phyloP scores from a whole-genome alignment of 768 basidiomycete species.

The Leccinum truebloodii region DNA sequence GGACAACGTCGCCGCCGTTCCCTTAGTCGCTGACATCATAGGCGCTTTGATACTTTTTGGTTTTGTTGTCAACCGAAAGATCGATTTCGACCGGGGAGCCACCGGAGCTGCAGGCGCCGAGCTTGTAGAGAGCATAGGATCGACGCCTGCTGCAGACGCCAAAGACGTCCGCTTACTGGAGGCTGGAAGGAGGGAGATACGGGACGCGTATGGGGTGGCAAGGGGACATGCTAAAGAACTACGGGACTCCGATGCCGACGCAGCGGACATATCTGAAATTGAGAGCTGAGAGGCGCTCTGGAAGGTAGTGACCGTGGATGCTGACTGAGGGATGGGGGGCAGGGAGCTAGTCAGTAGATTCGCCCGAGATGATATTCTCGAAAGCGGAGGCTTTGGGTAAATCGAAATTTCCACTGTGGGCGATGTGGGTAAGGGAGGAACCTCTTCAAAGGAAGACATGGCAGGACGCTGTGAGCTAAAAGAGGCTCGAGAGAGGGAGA shows the following conservation, averaged over 20 bases:
- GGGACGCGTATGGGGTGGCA: conserved; percentile 16
- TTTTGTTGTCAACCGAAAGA: conserved; percentile 31
- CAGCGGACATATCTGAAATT: conserved; percentile 6
- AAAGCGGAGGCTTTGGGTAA: conserved; percentile 14
- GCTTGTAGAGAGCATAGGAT: conserved; percentile 13
- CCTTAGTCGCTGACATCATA: not conserved
- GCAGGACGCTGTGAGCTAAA: conserved; percentile 31
- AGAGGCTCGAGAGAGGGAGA: conserved; percentile 31
- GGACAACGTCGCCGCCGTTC: conserved; percentile 2
- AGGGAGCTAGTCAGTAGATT: conserved; percentile 10
- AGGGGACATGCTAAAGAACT: conserved; percentile 12
- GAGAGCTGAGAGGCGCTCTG: conserved; percentile 25
- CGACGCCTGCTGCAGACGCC: conserved; percentile 26
- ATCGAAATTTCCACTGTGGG: conserved; percentile 15
- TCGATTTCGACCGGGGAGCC: conserved; percentile 28
- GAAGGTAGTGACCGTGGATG: conserved; percentile 28
- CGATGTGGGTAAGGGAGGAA: conserved; percentile 30
- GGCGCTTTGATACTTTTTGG: conserved; percentile 26
- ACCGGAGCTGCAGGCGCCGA: conserved; percentile 1
- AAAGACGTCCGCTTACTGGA: conserved; percentile 30
- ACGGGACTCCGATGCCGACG: conserved; percentile 23
- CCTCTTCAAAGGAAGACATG: conserved; percentile 18
- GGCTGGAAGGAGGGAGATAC: conserved; percentile 26
- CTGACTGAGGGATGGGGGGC: conserved; percentile 34
- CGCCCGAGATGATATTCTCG: conserved; percentile 25